phyloP scores from a whole-genome alignment of 805 yeast genomes.

The Yarrowia alimentaria region DNA sequence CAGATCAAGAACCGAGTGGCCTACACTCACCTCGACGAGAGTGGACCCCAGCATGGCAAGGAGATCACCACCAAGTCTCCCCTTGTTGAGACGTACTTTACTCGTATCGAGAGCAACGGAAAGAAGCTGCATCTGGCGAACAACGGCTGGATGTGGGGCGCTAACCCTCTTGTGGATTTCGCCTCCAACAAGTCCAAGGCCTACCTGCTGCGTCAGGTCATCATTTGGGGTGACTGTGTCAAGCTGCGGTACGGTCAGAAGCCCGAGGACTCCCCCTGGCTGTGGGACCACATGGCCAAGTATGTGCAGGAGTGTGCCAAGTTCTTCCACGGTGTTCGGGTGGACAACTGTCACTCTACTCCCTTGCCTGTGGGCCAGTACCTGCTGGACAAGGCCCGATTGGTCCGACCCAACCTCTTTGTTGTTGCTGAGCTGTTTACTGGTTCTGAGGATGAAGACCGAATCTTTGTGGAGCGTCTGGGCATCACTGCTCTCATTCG shows the following conservation, averaged over 20 bases:
- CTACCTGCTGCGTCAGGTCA: constrained; percentile 85
- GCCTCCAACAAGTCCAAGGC: constrained; percentile 78
- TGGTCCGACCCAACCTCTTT: constrained; percentile 77
- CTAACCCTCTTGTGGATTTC: constrained; percentile 89
- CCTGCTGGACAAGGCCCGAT: constrained; percentile 82
- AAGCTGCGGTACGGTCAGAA: constrained; percentile 79
- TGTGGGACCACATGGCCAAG: constrained; percentile 84
- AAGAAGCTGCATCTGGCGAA: constrained; percentile 68
- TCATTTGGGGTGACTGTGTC: constrained; percentile 97
- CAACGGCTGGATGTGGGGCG: constrained; percentile 99
- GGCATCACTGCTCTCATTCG: constrained; percentile 87
- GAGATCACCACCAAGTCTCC: constrained; percentile 54
- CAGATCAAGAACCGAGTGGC: constrained; percentile 76
- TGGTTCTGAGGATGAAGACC: constrained; percentile 89
- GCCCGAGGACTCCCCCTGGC: constrained; percentile 79
- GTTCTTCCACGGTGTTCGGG: constrained; percentile 81
- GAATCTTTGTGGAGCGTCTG: constrained; percentile 81
- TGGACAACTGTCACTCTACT: constrained; percentile 95
- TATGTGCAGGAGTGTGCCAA: constrained; percentile 72
- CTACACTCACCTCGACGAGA: constrained; percentile 68
- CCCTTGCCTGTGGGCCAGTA: constrained; percentile 93
- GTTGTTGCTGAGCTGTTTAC: constrained; percentile 93
- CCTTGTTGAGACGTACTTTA: constrained; percentile 82
- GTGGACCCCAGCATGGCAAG: constrained; percentile 77
- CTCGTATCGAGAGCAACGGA: constrained; percentile 61